Base-by-base conservation (phyloP, 2,329 filamentous ascomycete species). In the Aspergillus niger region DNA sequence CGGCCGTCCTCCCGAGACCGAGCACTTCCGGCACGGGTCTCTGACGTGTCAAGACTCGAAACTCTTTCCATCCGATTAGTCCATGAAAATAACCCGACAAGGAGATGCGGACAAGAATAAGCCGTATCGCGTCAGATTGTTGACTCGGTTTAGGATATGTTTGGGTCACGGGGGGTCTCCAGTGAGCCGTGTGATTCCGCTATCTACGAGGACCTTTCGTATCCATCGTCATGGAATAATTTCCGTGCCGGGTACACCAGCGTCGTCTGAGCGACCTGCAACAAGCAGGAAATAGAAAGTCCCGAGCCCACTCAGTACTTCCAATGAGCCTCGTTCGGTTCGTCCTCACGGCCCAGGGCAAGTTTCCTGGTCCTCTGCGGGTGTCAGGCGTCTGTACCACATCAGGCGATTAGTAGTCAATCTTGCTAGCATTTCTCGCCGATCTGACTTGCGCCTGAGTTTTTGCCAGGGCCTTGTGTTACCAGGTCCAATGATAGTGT, bases 11-110 rank as follows among this genome's bases (percentile, higher is more conserved):
- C 47, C 47, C 47, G 47, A 50, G 47, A 30, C 47, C 47, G 47
- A 50, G 47, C n/a, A 28, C 47, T 50, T 30, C 47, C 47, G 47
- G 28, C 47, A 50, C 47, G 26, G 47, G 26, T 50, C 47, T 49
- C 47, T 50, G 47, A 50, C 47, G 47, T 50, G 47, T 30, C 26
- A 28, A n/a, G n/a, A 50, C 47, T 30, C 47, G 28, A n/a, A 17
- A 32, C 47, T 30, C 47, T 15, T 50, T 32, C 26, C 8, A 50
- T 28, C n/a, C 47, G 30, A 30, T 28, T 17, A 30, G 26, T 28
- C 7, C 47, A 32, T 32, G 8, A 6, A 13, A 20, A 11, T 20
- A 11, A 7, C 6, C 47, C 47, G 47, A 20, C 47, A 20, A 30
- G 47, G 26, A 15, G 26, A 28, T 17, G 32, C 26, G 26, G 26